These are phyloP conservation scores for Vigna radiata DNA, from an alignment of 306 rosid species.

Conservation along the genomic window DNA sequence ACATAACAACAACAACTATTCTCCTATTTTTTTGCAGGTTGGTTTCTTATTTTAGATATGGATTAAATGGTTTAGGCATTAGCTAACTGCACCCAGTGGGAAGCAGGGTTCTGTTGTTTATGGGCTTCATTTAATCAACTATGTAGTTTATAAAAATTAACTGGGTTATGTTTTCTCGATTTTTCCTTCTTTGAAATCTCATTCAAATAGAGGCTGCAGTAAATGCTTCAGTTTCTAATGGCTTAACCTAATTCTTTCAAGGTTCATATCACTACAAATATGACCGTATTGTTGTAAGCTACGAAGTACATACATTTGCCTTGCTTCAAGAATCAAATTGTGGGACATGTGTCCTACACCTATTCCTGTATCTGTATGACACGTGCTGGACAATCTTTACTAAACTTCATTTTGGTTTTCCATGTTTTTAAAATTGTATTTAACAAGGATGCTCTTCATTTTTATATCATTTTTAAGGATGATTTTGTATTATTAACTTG, in stretches of 20 bases:
- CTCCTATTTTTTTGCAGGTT: slow-evolving; percentile 98
- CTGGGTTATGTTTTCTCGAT: slow-evolving; percentile 31
- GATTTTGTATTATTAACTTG: neutral
- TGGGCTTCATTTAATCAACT: slow-evolving; percentile 12
- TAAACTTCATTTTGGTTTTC: neutral
- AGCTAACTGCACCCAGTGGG: neutral
- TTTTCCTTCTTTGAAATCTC: slow-evolving; percentile 15
- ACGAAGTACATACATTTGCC: neutral
- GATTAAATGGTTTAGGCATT: neutral
- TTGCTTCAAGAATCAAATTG: neutral
- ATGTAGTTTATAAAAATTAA: slow-evolving; percentile 1
- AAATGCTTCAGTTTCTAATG: neutral
- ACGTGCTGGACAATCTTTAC: neutral
- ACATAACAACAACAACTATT: slow-evolving; percentile 70
- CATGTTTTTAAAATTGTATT: neutral
- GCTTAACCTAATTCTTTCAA: slow-evolving; percentile 12
- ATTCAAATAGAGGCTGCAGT: slow-evolving; percentile 35
- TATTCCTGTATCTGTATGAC: neutral
- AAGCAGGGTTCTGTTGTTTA: neutral
- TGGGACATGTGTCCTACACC: neutral
- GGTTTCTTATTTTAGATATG: slow-evolving; percentile 31
- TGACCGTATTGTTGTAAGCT: slow-evolving; percentile 16
- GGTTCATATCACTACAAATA: slow-evolving; percentile 10
- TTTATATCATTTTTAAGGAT: neutral
- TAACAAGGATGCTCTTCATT: neutral